Base-by-base conservation (phyloP, 805 yeast genomes). In the Yarrowia sp. region DNA sequence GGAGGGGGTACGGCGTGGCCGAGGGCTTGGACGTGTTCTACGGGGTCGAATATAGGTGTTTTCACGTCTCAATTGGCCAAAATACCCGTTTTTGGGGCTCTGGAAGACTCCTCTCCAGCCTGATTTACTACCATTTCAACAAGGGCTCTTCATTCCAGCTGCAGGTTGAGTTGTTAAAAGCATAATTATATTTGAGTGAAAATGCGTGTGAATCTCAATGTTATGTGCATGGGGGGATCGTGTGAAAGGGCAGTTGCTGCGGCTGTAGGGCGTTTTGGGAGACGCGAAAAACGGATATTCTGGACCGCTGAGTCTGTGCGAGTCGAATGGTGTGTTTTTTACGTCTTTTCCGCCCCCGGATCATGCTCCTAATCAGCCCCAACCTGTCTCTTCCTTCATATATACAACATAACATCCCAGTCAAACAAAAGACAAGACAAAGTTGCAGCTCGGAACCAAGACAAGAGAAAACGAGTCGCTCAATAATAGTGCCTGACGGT, bases 71-170 rank as follows among this genome's bases (percentile, higher is more conserved):
- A 40, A 19, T 40, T 19, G 26, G 28, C 24, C 22, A 2, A 10
- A 8, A 19, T 7, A 17, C 21, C 19, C 40, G 21, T 3, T 8
- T 8, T n/a, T n/a, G 4, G 17, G 17, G 7, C 36, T 17, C 17
- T 7, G 8, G 3, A 33, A 5, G 6, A 2, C 17, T 3, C 16
- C 16, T 2, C 49, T 21, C 52, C 19, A 8, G 36, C 22, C 7
- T 9, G 17, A 19, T 30, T 48, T 30, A 11, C 59, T 14, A 16
- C 40, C 12, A 3, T 32, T 32, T 38, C 61, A 54, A 36, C 61
- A 38, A 24, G 41, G 33, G 46, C 61, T 33, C 61, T 54, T 54
- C 61, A 54, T 54, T 54, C 61, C 61, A 54, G 46, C 61, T 54
- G 61, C 61, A 54, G 61, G 26, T 49, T 17, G 35, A 24, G 59